Base-by-base conservation (phyloP, 176 grass and related monocot species). In the Lolium perenne region DNA sequence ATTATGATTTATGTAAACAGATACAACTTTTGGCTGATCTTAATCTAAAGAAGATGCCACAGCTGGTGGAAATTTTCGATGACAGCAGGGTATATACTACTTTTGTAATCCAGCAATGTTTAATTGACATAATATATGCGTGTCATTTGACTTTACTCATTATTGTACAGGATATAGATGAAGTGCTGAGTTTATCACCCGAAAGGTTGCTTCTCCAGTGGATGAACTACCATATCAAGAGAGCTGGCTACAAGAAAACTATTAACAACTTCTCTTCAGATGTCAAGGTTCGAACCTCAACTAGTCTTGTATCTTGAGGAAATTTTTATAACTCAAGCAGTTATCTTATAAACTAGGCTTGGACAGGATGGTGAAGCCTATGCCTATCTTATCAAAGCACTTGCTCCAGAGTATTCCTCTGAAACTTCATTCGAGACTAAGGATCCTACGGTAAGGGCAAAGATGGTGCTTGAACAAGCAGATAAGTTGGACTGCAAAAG, bases 141-240 rank as follows among this genome's bases (percentile, higher is more conserved):
- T 86, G 51, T 86, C 17, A 40, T 26, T 25, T 26, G 9, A 48
- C 11, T 67, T 43, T 74, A 54, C 32, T 80, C 38, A 38, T 75
- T 83, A 22, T 82, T 87, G n/a, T 85, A 82, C 85, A 97, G 92
- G 95, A 97, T 89, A 87, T 93, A 88, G 95, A 97, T 26, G 95
- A 97, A 80, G 74, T 94, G 38, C 62, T 97, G 87, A 91, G 87
- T 26, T 92, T 97, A 49, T 89, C 81, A 64, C 92, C 95, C 49
- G 92, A 97, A 80, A 97, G 93, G 65, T 88, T 97, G 87, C 86
- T 94, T 74, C 92, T 97, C 69, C 90, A 90, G 78, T 97, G 95
- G 95, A 97, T 97, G 95, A 94, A 97, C 72, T 88, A 92, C 86
- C 95, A 97, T 93, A 79, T 97, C 47, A 97, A 91, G 77, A 94